Evolutionary conservation across 805 yeast species (phyloP).

Genomic region (Metschnikowia cubensis): DNA sequence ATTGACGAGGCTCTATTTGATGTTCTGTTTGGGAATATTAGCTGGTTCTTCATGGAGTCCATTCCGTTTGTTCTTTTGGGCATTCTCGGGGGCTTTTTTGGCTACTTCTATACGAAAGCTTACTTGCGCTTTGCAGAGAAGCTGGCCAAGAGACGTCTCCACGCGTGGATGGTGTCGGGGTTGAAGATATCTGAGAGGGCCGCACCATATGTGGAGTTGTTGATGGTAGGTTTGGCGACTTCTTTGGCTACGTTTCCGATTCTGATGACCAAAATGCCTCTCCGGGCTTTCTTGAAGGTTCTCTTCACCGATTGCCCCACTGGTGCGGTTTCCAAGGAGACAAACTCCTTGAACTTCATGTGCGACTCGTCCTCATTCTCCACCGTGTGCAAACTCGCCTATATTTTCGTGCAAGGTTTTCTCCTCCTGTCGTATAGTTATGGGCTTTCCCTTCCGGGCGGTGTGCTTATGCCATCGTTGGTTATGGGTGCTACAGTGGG

Average conservation of each 20-base stretch:
- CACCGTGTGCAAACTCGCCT: constrained; percentile 28
- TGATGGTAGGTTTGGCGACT: constrained; percentile 46
- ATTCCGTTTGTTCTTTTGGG: constrained; percentile 74
- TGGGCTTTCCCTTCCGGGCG: constrained; percentile 68
- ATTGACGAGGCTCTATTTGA: constrained; percentile 50
- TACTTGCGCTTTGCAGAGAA: constrained; percentile 33
- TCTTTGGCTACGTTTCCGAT: constrained; percentile 54
- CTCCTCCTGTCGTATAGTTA: constrained; percentile 63
- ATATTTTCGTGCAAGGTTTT: constrained; percentile 48
- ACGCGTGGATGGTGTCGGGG: constrained; percentile 10
- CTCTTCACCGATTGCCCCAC: constrained; percentile 65
- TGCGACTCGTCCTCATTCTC: constrained; percentile 25
- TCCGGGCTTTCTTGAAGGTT: constrained; percentile 53
- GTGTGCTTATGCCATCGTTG: constrained; percentile 59
- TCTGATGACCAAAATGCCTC: constrained; percentile 48
- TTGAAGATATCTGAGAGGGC: constrained; percentile 15
- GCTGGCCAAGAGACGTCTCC: constrained; percentile 32
- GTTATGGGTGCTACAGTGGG: constrained; percentile 62
- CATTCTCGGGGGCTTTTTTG: constrained; percentile 63
- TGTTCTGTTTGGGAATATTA: constrained; percentile 63
- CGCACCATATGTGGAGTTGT: constrained; percentile 45
- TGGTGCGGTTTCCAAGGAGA: constrained; percentile 5
- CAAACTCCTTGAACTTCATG: constrained; percentile 33
- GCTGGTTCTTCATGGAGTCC: constrained; percentile 69
- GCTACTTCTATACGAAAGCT: constrained; percentile 48